Conservation (phyloP, 2,329 filamentous ascomycete genomes). For the Sphaerulina vaccinii region DNA sequence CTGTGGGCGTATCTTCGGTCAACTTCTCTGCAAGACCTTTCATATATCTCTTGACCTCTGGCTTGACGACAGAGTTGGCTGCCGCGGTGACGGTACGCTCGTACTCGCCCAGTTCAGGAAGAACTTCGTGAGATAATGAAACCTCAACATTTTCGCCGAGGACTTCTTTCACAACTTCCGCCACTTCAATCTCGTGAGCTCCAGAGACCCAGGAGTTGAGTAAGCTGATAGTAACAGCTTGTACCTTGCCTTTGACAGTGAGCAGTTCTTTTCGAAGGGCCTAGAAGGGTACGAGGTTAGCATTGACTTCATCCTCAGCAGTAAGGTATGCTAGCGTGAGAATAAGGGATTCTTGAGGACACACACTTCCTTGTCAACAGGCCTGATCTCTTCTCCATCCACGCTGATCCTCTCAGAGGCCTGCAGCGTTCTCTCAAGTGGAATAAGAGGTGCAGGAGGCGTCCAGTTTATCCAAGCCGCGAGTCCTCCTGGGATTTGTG, state of each 20-base stretch:
- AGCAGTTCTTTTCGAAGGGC: slow-evolving; percentile 26
- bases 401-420: slow-evolving; percentile 29
- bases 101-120: slow-evolving; percentile 33
- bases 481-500: slow-evolving; percentile 31
- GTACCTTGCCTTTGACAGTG: slow-evolving; percentile 30
- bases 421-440: slow-evolving; percentile 30
- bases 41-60: slow-evolving; percentile 31
- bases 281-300: not conserved
- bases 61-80: slow-evolving; percentile 31
- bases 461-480: slow-evolving; percentile 31
- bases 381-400: slow-evolving; percentile 26
- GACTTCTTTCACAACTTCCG: slow-evolving; percentile 28
- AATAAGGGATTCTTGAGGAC: not conserved
- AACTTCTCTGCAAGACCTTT: slow-evolving; percentile 29
- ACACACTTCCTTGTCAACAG: slow-evolving; percentile 26
- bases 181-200: slow-evolving; percentile 30
- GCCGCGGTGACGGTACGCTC: slow-evolving; percentile 31
- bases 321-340: not conserved
- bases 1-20: slow-evolving; percentile 25
- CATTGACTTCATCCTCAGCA: not conserved
- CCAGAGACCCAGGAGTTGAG: slow-evolving; percentile 32
- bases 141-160: slow-evolving; percentile 29
- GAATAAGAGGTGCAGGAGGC: slow-evolving; percentile 30
- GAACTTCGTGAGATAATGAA: slow-evolving; percentile 29
- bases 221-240: slow-evolving; percentile 31